A percentile compares a stretch with the other conserved stretches of the same genome.
phyloP scores from a whole-genome alignment of 768 basidiomycete species.

The Collybia sordida region DNA sequence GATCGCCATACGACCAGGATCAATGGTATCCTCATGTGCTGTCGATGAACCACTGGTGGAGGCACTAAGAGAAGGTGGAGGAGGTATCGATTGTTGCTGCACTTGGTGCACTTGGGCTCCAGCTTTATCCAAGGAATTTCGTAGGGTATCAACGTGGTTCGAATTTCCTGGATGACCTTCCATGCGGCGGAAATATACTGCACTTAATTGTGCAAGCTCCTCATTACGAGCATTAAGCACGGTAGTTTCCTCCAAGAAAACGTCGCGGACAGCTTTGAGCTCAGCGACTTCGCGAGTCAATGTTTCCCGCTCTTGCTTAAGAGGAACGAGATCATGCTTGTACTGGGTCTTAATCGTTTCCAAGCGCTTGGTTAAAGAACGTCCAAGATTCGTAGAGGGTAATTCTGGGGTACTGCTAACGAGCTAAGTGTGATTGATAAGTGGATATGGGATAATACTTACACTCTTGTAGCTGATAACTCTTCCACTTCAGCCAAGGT shows the following conservation, averaged over 20 bases:
- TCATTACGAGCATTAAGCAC: constrained; percentile 90
- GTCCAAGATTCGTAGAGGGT: constrained; percentile 48
- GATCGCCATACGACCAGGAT: constrained; percentile 34
- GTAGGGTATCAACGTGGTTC: constrained; percentile 22
- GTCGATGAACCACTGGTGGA: constrained; percentile 47
- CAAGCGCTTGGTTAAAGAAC: constrained; percentile 81
- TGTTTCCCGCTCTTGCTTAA: constrained; percentile 79
- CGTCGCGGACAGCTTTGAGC: constrained; percentile 81
- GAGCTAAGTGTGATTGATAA: constrained; percentile 5
- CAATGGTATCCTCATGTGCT: constrained; percentile 46
- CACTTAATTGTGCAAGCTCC: constrained; percentile 84
- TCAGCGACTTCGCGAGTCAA: constrained; percentile 82
- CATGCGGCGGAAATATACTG: constrained; percentile 77
- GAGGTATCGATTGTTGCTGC: constrained; percentile 25
- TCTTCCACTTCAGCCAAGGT: constrained; percentile 93
- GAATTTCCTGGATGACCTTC: constrained; percentile 49
- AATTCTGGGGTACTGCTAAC: constrained; percentile 28
- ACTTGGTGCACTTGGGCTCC: constrained; percentile 25
- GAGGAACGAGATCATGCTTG: constrained; percentile 79
- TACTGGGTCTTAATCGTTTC: constrained; percentile 89
- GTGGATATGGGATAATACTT: constrained; percentile 18
- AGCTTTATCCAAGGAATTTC: constrained; percentile 26
- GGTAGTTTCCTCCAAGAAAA: constrained; percentile 89
- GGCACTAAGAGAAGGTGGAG: constrained; percentile 38
- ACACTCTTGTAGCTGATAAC: constrained; percentile 76